phyloP scores from a whole-genome alignment of 148 eudicot species.

The Spergularia marina region DNA sequence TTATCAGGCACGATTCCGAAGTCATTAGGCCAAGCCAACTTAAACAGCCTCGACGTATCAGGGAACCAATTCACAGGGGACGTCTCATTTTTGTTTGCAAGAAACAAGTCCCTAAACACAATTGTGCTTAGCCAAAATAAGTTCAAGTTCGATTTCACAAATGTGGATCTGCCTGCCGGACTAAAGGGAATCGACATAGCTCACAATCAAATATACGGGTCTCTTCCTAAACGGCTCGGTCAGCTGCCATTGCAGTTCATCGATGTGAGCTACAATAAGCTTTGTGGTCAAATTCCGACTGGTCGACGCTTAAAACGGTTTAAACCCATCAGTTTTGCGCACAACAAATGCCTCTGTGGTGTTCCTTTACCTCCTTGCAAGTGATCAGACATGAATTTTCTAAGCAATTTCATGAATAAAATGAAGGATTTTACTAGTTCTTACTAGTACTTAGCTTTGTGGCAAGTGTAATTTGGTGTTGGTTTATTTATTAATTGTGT shows the following conservation, averaged over 20 bases:
- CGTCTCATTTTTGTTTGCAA: conserved; percentile 11
- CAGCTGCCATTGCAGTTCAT: conserved; percentile 22
- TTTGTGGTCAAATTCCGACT: conserved; percentile 45
- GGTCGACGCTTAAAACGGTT: conserved; percentile 32
- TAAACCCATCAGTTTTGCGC: conserved; percentile 19
- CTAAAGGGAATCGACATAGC: conserved; percentile 31
- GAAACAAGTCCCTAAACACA: background rate
- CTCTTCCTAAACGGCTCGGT: conserved; percentile 31
- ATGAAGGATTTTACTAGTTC: too few relatives aligned
- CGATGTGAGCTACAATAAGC: conserved; percentile 44
- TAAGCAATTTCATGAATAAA: too few relatives aligned
- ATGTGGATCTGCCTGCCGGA: conserved; percentile 24
- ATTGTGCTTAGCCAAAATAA: conserved; percentile 28
- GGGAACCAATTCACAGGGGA: conserved; percentile 21
- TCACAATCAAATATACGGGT: conserved; percentile 45
- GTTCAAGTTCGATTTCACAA: conserved; percentile 39
- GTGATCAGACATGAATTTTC: background rate
- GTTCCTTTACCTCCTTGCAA: conserved; percentile 35
- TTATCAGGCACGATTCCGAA: too few relatives aligned
- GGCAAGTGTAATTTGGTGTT: too few relatives aligned
- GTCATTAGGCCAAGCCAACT: conserved; percentile 12
- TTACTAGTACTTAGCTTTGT: too few relatives aligned
- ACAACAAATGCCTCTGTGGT: conserved; percentile 51
- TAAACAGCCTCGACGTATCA: conserved; percentile 16
- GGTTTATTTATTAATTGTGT: too few relatives aligned